Base-by-base conservation (phyloP, 164 flowering plant genomes). In the Aristolochia californica region DNA sequence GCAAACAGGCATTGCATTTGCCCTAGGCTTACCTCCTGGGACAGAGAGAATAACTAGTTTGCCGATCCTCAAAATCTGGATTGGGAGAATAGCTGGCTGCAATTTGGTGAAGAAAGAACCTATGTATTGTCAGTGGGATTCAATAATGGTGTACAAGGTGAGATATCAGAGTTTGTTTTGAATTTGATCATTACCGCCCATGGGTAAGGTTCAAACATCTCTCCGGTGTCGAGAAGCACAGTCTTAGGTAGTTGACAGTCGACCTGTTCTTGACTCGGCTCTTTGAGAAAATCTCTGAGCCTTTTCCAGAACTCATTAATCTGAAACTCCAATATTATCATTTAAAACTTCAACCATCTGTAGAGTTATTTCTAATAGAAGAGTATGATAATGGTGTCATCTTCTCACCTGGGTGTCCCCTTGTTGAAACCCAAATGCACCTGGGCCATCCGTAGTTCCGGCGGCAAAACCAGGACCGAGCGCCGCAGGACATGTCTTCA, bases 401-500 rank as follows among this genome's bases (percentile, higher is more conserved):
- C 16, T 43, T 22, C 60, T 63, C 14, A 83, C 88, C 81, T 78
- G n/a, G 0, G 67, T 69, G 57, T 83, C 83, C 7, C 85, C 88
- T 61, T 81, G 85, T 66, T 76, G 78, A 61, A 83, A 83, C n/a
- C 80, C 88, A 55, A 71, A 70, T 8, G 23, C 58, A 2, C 88
- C 88, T 17, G 83, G 85, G 16, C 88, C 88, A 71, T 83, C 85
- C 2, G 88, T 79, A 13, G 88, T 83, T 24, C 88, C 88, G 1
- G 88, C 88, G 0, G 88, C 85, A 60, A 83, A 83, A 50, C 80
- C 85, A 2, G 80, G 78, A 1, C 88, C 88, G 7, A 83, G 70
- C 1, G 81, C 88, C 0, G 85, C 85, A 1, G 88, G 85, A 54
- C 88, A 83, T 3, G 88, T 81, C 65, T 53, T 71, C 20, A 65